phyloP scores from a whole-genome alignment of 805 yeast genomes.

The Starmera quercuum region DNA sequence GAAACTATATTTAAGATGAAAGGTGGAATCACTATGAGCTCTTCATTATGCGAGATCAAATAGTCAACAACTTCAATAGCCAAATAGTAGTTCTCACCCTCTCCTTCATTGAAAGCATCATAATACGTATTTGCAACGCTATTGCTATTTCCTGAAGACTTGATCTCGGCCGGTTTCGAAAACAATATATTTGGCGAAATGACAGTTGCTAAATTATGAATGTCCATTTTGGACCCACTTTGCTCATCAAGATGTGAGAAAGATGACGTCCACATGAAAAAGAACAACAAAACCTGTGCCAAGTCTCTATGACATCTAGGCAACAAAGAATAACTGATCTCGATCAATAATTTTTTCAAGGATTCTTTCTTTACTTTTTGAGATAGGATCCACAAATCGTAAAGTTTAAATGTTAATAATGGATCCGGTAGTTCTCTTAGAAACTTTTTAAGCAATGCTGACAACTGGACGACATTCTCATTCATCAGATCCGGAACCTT shows the following conservation, averaged over 20 bases:
- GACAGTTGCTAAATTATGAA: constrained; percentile 91
- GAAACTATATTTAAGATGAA: constrained; percentile 44
- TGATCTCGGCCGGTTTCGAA: constrained; percentile 33
- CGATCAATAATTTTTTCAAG: constrained; percentile 46
- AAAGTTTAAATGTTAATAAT: constrained; percentile 64
- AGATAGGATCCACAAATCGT: constrained; percentile 71
- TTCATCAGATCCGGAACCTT: constrained; percentile 60
- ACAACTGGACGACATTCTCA: constrained; percentile 86
- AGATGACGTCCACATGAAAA: constrained; percentile 92
- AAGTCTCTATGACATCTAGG: constrained; percentile 80
- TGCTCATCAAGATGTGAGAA: constrained; percentile 90
- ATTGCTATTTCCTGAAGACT: constrained; percentile 17
- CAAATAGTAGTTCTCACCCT: constrained; percentile 69
- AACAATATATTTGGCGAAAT: constrained; percentile 87
- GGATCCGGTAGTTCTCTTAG: constrained; percentile 92
- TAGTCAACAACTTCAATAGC: constrained; percentile 88
- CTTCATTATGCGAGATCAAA: constrained; percentile 74
- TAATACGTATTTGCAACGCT: constrained; percentile 22
- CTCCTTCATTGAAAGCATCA: constrained; percentile 33
- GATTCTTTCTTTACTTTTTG: constrained; percentile 43
- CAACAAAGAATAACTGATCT: constrained; percentile 62
- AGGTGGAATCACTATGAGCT: constrained; percentile 67
- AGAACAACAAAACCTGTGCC: constrained; percentile 76
- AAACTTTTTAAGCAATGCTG: constrained; percentile 88
- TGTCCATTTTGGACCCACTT: constrained; percentile 91